Percentiles rank a stretch among this genome's conserved stretches.
Conservation (phyloP, 257 asterid species). For the Coffea canephora region DNA sequence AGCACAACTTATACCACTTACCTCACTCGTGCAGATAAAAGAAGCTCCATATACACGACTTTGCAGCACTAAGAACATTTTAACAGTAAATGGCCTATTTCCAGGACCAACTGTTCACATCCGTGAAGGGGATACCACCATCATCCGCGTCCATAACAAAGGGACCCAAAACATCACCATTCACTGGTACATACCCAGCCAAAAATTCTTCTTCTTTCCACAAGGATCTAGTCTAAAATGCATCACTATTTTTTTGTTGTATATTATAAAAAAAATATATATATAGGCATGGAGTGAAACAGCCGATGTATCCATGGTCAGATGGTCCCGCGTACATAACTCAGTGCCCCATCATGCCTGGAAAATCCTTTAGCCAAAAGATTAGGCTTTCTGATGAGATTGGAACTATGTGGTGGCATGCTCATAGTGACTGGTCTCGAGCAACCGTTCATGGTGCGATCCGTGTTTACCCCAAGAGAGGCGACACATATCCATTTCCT, state of each 20-base stretch:
- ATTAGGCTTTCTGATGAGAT: slow-evolving; percentile 50
- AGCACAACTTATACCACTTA: neutral
- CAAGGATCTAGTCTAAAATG: neutral
- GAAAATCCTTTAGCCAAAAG: slow-evolving; percentile 39
- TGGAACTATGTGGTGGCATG: slow-evolving; percentile 55
- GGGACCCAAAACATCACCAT: slow-evolving; percentile 54
- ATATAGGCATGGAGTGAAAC: slow-evolving; percentile 71
- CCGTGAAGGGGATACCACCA: slow-evolving; percentile 49
- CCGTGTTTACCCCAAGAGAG: slow-evolving; percentile 38
- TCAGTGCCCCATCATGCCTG: slow-evolving; percentile 69
- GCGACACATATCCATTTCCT: slow-evolving; percentile 42
- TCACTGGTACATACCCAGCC: slow-evolving; percentile 35
- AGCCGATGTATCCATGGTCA: slow-evolving; percentile 67
- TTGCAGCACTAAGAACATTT: slow-evolving; percentile 46
- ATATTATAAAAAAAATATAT: too few species aligned
- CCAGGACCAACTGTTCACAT: slow-evolving; percentile 58
- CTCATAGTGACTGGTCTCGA: slow-evolving; percentile 44
- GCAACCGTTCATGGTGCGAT: slow-evolving; percentile 76
- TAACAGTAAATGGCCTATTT: slow-evolving; percentile 59
- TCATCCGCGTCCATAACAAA: slow-evolving; percentile 41
- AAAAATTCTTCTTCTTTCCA: neutral
- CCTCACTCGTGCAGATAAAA: slow-evolving; percentile 37
- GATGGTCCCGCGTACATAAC: slow-evolving; percentile 66
- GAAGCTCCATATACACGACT: slow-evolving; percentile 49
- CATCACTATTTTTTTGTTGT: too few species aligned